These are phyloP conservation scores for Sarocladium brachiariae DNA, from an alignment of 2,329 filamentous ascomycete genomes.

Conservation along the genomic window DNA sequence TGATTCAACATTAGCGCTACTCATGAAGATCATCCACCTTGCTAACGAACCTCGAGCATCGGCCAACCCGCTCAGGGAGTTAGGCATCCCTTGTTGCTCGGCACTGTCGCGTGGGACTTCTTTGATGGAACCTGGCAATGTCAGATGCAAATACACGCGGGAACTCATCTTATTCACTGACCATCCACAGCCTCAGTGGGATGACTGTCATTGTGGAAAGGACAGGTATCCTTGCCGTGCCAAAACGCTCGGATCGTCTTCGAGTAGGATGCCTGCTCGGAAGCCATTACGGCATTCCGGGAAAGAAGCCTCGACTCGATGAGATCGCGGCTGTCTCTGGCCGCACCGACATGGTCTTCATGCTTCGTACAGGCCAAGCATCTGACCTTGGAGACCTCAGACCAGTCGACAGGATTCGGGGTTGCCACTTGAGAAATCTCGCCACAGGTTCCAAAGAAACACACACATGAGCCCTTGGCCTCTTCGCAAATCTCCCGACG, in stretches of 20 bases:
- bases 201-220: background rate
- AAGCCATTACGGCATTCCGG: background rate
- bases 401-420: conserved; percentile 9
- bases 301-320: background rate
- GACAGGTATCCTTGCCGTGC: background rate
- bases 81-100: too few relatives aligned
- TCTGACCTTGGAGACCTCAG: conserved; percentile 11
- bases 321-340: background rate
- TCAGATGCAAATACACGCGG: too few relatives aligned
- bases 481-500: conserved; percentile 12
- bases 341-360: conserved; percentile 12
- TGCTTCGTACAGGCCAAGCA: conserved; percentile 15
- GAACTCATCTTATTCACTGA: too few relatives aligned
- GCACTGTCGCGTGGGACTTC: too few relatives aligned
- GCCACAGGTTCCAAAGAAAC: conserved; percentile 21
- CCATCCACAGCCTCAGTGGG: background rate
- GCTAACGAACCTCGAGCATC: too few relatives aligned
- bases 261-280: background rate
- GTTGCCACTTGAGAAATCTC: background rate
- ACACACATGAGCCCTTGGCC: conserved; percentile 14
- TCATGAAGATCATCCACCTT: too few relatives aligned
- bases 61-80: too few relatives aligned
- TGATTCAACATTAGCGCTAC: too few relatives aligned
- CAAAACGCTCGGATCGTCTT: background rate
- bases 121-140: too few relatives aligned